Base-by-base conservation (phyloP, 164 flowering plant genomes). In the Kalanchoe fedtschenkoi region DNA sequence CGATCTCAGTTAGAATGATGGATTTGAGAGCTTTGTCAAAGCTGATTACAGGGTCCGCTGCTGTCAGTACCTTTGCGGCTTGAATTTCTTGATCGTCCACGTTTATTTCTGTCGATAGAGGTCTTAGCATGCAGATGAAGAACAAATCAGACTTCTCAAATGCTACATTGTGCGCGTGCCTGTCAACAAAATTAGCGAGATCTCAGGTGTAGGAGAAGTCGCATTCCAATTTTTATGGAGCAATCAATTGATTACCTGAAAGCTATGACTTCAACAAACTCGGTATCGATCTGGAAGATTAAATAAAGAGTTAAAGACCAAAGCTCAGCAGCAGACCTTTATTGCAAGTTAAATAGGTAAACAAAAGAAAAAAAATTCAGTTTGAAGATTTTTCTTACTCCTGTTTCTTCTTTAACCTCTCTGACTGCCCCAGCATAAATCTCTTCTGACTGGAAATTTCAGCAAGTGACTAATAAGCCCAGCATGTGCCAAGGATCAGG, bases 341-440 rank as follows among this genome's bases (percentile, higher is more conserved):
- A 11, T 22, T 21, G 13, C 13, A 17, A 2, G 21, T 1, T 2
- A 57, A 56, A 28, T n/a, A 55, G 19, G 3, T 34, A 57, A 37
- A 58, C 26, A 58, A 34, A 10, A 34, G 34, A 58, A 34, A 16
- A 8, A 17, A 33, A 17, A 6, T 4, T n/a, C 5, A n/a, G 60
- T n/a, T 58, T 13, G 58, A 47, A 58, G 24, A 41, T 64, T n/a
- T n/a, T n/a, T 59, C 91, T 76, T 84, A 89, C 98, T 61, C 96
- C 96, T 16, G 96, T 91, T 81, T 91, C 98, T 65, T 91, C 98
- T 71, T 84, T 79, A 39, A 91, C 88, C 82, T 91, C 98, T 77
- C 96, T 76, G 26, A 89, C 81, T 44, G 79, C 98, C 66, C 98
- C 98, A 0, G 79, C 62, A 63, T 61, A 87, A 56, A 91, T 85